Evolutionary conservation across 2,329 filamentous ascomycete species (phyloP), one percentile per base, ranked within the genome.

Genomic region (Teratosphaeriaceae sp.): DNA sequence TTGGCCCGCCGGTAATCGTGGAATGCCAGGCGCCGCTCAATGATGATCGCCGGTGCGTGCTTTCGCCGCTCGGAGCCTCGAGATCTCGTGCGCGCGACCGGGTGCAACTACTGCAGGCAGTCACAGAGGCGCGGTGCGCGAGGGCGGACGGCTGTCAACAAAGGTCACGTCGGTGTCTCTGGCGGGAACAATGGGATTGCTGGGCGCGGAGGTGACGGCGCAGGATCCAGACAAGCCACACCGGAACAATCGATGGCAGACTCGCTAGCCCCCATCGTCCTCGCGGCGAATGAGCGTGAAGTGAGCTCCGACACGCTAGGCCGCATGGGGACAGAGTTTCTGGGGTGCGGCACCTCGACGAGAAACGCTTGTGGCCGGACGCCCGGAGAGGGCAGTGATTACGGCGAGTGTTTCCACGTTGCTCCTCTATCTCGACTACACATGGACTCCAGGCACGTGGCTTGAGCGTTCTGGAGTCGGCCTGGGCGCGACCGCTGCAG

Each of bases 181-280:
- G n/a, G n/a, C n/a, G n/a, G n/a, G n/a, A n/a, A n/a, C 24, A 13
- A 15, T 31, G 29, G 33, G 19, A n/a, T n/a, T n/a, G n/a, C n/a
- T n/a, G n/a, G n/a, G n/a, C n/a, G n/a, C n/a, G n/a, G n/a, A n/a
- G n/a, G n/a, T n/a, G n/a, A n/a, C n/a, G n/a, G n/a, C 13, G 33
- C 11, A 19, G 23, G 38, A 11, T 26, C 20, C 35, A 19, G 29
- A 42, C n/a, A 23, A 40, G 43, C 43, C 43, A 45, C 43, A 45
- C 29, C 43, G 43, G 43, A 36, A 40, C 29, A 31, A 37, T 41
- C 31, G 43, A 26, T 31, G 43, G 43, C 37, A 35, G 21, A 45
- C 27, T 16, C 18, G 31, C 33, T 45, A 40, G 31, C 36, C 38
- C 21, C 29, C 11, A 21, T 24, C 42, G 42, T 41, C 20, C 15